Conservation (phyloP, 805 yeast species). For the Monosporozyma servazzii region DNA sequence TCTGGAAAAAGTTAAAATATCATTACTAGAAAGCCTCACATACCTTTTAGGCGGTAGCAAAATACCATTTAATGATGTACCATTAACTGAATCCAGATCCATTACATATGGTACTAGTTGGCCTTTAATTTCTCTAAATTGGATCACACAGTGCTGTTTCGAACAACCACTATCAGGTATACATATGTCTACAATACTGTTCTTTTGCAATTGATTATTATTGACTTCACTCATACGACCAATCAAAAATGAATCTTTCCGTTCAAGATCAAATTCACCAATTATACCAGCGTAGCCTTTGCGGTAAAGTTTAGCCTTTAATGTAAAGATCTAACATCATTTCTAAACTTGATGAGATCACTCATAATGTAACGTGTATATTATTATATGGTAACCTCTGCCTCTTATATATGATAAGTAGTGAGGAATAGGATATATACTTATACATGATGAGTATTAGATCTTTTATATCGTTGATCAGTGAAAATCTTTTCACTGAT, state of each 20-base stretch:
- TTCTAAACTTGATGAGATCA: too few species aligned
- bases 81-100: constrained; percentile 41
- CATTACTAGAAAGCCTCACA: constrained; percentile 35
- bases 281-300: constrained; percentile 21
- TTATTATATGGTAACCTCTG: too few species aligned
- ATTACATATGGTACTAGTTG: constrained; percentile 33
- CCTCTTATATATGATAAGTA: too few species aligned
- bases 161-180: constrained; percentile 33
- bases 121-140: constrained; percentile 29
- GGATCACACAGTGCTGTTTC: constrained; percentile 43
- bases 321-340: too few species aligned
- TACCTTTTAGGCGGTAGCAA: constrained; percentile 34
- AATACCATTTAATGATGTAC: constrained; percentile 36
- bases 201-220: not conserved
- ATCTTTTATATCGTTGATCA: too few species aligned
- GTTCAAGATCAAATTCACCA: constrained; percentile 18
- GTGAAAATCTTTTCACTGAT: too few species aligned
- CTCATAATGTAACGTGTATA: too few species aligned
- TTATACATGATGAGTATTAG: too few species aligned
- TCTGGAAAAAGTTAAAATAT: constrained; percentile 34
- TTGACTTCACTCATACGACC: constrained; percentile 28
- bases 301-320: constrained; percentile 26
- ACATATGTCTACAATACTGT: constrained; percentile 29
- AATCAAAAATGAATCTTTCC: constrained; percentile 26
- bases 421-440: too few species aligned